These are phyloP conservation scores for Nakaseomyces sp. DNA, from an alignment of 1,139 yeast genomes.

Conservation along the genomic window DNA sequence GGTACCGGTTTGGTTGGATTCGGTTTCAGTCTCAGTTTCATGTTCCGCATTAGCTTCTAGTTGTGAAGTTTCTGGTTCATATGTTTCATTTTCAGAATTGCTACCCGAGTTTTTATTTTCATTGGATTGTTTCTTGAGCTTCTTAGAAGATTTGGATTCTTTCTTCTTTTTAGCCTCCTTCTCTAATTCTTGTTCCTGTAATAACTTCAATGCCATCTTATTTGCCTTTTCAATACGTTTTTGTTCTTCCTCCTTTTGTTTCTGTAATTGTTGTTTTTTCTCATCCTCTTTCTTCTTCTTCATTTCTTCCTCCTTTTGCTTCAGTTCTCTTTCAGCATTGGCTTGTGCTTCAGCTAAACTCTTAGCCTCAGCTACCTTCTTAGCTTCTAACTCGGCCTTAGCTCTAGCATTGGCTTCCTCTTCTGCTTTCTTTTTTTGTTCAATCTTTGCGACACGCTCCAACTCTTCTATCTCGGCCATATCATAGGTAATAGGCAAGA, in stretches of 20 bases:
- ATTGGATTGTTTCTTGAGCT: slow-evolving; percentile 13
- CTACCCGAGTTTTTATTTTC: slow-evolving; percentile 11
- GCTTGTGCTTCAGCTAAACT: not conserved
- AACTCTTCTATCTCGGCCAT: slow-evolving; percentile 1
- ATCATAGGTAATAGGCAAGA: not conserved
- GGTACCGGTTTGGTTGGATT: slow-evolving; percentile 5
- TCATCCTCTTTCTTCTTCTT: not conserved
- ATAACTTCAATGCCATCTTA: slow-evolving; percentile 18
- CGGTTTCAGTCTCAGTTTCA: not conserved
- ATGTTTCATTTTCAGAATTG: slow-evolving; percentile 10
- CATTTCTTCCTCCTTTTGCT: not conserved
- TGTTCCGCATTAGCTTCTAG: slow-evolving; percentile 7
- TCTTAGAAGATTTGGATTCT: slow-evolving; percentile 12
- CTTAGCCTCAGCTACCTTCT: not conserved
- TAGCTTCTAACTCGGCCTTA: not conserved
- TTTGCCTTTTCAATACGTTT: slow-evolving; percentile 17
- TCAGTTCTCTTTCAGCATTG: not conserved
- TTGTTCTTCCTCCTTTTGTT: slow-evolving; percentile 9
- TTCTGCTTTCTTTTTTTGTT: not conserved
- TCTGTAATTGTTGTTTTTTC: not conserved
- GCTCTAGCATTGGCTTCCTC: slow-evolving; percentile 4
- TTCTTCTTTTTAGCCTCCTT: slow-evolving; percentile 15
- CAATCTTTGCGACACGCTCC: slow-evolving; percentile 3
- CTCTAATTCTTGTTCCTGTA: slow-evolving; percentile 20
- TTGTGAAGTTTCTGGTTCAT: slow-evolving; percentile 1